Percentiles rank a stretch among this genome's conserved stretches.
Evolutionary conservation across 179 eudicot species (phyloP).

Genomic region (Beta corolliflora): DNA sequence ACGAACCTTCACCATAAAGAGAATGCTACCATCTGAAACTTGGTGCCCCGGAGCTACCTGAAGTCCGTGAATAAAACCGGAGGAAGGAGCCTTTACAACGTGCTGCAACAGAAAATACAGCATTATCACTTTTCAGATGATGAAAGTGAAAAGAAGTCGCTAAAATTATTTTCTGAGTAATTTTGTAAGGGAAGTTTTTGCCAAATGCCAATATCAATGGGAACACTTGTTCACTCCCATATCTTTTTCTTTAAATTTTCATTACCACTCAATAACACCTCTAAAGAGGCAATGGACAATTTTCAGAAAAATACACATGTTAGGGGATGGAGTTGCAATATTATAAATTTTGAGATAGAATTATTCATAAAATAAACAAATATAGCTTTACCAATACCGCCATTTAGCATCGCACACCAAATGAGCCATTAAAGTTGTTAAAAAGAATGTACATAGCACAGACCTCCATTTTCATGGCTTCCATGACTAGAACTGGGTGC

Average conservation of each 20-base stretch:
- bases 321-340: no score
- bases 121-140: not conserved
- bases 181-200: not conserved
- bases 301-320: no score
- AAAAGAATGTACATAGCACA: constrained; percentile 17
- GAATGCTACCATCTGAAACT: constrained; percentile 72
- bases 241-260: no score
- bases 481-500: constrained; percentile 83
- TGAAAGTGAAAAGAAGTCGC: not conserved
- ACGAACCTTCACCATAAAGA: constrained; percentile 68
- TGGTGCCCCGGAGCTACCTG: constrained; percentile 75
- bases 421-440: not conserved
- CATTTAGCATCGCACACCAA: no score
- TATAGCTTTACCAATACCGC: no score
- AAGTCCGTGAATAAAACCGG: constrained; percentile 75
- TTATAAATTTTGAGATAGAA: no score
- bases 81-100: constrained; percentile 77
- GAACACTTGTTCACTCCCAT: no score
- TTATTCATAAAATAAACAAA: no score
- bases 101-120: constrained; percentile 51
- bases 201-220: not conserved
- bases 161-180: no score
- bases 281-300: no score
- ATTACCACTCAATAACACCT: no score
- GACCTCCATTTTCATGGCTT: constrained; percentile 99